Evolutionary conservation across 345 rosid species (phyloP).

Genomic region (Corymbia maculata): DNA sequence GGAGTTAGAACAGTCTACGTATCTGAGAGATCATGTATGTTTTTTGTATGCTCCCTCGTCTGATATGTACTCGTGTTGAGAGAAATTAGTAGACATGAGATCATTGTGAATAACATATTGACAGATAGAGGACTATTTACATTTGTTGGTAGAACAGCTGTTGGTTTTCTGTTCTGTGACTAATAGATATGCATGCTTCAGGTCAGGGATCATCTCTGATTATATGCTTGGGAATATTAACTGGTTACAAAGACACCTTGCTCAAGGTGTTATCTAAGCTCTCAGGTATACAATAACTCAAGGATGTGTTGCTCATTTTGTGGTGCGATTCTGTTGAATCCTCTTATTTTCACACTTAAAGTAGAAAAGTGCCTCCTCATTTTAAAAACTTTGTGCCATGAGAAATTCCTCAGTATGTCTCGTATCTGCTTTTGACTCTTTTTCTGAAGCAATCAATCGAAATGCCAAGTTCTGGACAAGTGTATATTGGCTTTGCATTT

Average conservation of each 20-base stretch:
- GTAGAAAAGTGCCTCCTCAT: neutral
- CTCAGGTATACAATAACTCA: constrained; percentile 41
- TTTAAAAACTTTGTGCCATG: neutral
- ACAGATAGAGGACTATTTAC: neutral
- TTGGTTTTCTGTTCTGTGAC: neutral
- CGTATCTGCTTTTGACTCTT: neutral
- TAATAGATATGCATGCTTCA: constrained; percentile 23
- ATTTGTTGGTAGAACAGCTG: neutral
- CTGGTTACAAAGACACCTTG: constrained; percentile 86
- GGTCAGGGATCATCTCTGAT: constrained; percentile 94
- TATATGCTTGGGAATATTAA: constrained; percentile 88
- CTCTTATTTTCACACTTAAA: neutral
- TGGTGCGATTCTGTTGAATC: neutral
- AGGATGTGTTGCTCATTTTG: neutral
- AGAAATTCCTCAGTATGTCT: neutral
- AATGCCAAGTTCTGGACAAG: neutral
- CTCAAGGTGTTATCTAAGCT: constrained; percentile 84
- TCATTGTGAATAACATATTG: neutral
- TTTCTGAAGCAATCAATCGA: neutral
- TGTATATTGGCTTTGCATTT: neutral
- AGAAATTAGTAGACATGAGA: neutral
- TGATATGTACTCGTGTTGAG: neutral
- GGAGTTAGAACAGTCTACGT: neutral
- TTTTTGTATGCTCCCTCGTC: neutral
- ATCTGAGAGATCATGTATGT: neutral